Evolutionary conservation across 75 land plant genomes (phyloP).

Genomic region (Cryptomeria japonica): DNA sequence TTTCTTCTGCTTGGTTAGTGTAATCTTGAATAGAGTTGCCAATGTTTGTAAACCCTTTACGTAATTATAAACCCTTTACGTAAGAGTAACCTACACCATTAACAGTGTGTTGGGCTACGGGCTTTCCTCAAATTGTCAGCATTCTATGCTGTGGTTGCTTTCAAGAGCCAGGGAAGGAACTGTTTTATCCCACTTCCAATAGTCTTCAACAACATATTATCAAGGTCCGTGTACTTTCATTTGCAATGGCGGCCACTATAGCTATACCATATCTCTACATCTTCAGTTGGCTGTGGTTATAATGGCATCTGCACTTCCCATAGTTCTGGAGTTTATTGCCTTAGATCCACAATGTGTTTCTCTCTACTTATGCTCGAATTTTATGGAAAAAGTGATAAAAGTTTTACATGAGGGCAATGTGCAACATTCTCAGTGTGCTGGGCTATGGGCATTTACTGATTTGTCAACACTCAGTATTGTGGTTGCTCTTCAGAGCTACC

Average conservation of each 20-base stretch:
- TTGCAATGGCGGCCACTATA: background rate
- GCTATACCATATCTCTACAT: background rate
- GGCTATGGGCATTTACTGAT: background rate
- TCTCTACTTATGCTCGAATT: background rate
- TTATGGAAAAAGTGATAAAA: background rate
- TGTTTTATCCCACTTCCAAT: background rate
- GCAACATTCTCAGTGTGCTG: background rate
- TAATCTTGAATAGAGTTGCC: too few species aligned
- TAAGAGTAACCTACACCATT: background rate
- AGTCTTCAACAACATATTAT: background rate
- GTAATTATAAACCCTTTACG: background rate
- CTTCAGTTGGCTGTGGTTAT: background rate
- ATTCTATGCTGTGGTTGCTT: background rate
- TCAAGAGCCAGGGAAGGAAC: background rate
- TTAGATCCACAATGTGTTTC: background rate
- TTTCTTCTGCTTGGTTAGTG: background rate
- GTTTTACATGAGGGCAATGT: background rate
- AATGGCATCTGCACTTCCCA: background rate
- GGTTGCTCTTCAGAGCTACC: background rate
- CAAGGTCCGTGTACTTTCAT: background rate
- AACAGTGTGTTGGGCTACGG: background rate
- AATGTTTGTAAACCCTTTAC: background rate
- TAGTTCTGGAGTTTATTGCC: background rate
- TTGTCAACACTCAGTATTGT: background rate
- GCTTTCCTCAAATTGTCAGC: background rate